Evolutionary conservation across 805 yeast species (phyloP).

Genomic region (Scheffersomyces amazonensis): DNA sequence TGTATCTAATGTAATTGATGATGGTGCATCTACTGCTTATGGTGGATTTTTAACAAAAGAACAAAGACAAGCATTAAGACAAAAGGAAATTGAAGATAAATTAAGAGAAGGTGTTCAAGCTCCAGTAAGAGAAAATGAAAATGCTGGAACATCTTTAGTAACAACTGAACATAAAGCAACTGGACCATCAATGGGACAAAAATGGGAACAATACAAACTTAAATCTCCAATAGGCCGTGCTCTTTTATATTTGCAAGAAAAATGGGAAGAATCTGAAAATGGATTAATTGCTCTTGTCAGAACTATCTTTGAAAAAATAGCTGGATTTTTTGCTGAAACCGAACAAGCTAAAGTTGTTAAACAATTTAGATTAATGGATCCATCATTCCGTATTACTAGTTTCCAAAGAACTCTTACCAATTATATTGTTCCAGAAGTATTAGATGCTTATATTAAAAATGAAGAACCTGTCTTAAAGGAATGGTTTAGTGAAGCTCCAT

Average conservation of each 20-base stretch:
- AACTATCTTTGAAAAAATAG: slow-evolving; percentile 73
- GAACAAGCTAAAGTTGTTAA: slow-evolving; percentile 92
- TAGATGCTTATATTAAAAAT: slow-evolving; percentile 93
- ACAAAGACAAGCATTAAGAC: slow-evolving; percentile 68
- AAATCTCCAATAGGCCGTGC: slow-evolving; percentile 68
- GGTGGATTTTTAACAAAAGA: slow-evolving; percentile 92
- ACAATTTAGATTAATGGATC: slow-evolving; percentile 85
- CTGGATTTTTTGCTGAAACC: slow-evolving; percentile 92
- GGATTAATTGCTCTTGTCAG: slow-evolving; percentile 81
- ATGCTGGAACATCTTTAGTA: slow-evolving; percentile 79
- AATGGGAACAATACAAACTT: slow-evolving; percentile 63
- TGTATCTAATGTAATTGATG: slow-evolving; percentile 83
- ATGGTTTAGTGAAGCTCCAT: slow-evolving; percentile 98
- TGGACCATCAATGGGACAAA: slow-evolving; percentile 64
- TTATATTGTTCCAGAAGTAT: slow-evolving; percentile 88
- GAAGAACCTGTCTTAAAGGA: slow-evolving; percentile 77
- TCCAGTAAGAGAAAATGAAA: slow-evolving; percentile 72
- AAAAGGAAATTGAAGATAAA: slow-evolving; percentile 48
- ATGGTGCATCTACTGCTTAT: slow-evolving; percentile 82
- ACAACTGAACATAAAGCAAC: slow-evolving; percentile 77
- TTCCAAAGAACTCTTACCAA: slow-evolving; percentile 84
- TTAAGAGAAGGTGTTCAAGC: slow-evolving; percentile 59
- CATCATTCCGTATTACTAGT: slow-evolving; percentile 73
- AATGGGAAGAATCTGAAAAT: slow-evolving; percentile 93
- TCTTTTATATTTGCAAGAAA: slow-evolving; percentile 57